Base-by-base conservation (phyloP, 768 basidiomycete genomes). In the Pholiota microspora region DNA sequence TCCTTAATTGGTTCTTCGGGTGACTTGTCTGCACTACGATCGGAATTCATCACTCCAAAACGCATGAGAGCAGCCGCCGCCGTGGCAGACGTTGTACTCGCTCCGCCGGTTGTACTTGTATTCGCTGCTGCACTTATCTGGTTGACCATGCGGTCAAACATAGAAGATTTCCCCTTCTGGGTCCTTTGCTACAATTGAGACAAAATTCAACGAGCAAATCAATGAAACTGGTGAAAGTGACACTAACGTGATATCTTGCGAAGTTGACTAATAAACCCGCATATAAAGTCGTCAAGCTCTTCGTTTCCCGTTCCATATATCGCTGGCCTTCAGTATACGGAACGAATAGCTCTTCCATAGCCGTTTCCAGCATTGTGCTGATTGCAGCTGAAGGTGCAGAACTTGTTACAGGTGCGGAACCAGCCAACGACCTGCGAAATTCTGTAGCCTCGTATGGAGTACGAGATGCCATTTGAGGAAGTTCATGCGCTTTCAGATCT, bases 271-370 rank as follows among this genome's bases (percentile, higher is more conserved):
- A 73, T 57, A 89, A 82, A 16, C 71, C 77, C 6, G 85, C 80
- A 65, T 94, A 98, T 10, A 98, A 76, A 36, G 88, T 83, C 0
- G 83, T 83, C 44, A 98, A 67, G 63, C 85, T 93, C 66, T 85
- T 89, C 58, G 83, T 89, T 75, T 99, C 97, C 36, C 86, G 84
- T 64, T 98, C 97, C 3, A 98, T 79, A 66, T 98, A 98, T 53
- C 94, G 76, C 55, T 85, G 85, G 2, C 92, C 94, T 70, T 99
- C 96, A 1, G 87, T 89, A 64, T 95, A 98, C 2, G 93, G 91
- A 18, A 94, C 84, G 59, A 98, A 98, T 16, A 98, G 81, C 65
- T 98, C 97, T 58, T 98, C 97, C 83, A 97, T 87, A 7, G 94
- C 91, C 7, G 84, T 86, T 68, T 98, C 97, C n/a, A 99, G 78